Evolutionary conservation across 1,139 yeast species (phyloP), one percentile per base, ranked within the genome.

Genomic region (Sugiyamaella pinicola): DNA sequence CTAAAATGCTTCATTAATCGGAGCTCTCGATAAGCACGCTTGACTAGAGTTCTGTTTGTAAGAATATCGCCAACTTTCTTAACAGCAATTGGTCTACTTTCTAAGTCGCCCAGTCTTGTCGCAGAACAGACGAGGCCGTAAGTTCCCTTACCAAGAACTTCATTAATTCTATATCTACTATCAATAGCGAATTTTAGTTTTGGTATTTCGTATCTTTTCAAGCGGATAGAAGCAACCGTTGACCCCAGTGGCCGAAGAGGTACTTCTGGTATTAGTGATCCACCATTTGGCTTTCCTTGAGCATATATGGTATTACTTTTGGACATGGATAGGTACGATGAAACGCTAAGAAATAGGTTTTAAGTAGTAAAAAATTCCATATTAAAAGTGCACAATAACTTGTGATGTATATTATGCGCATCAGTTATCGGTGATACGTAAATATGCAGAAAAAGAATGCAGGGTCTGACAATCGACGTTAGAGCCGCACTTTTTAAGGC

Each of bases 71-170:
- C 88, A 61, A 93, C 91, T 53, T 73, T 87, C 67, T 91, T 91
- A 51, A 90, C 85, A 7, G 97, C 97, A 64, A 82, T 64, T 9
- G 58, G 56, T 4, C 63, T 53, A 31, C 61, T 47, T 15, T 55
- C 58, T 13, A 55, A 48, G 31, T 55, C 41, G 41, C 57, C 62
- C 38, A 74, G 66, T 62, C 85, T 91, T 15, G 78, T 64, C 0
- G 93, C 95, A 2, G 87, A 80, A 62, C 95, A 87, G 7, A 90
- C 98, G 0, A 85, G 82, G 1, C 98, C 97, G 66, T 89, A 90
- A 0, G 96, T 85, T 0, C 98, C 98, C 62, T 83, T 83, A 0
- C 97, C 97, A 44, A 90, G 74, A 0, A 84, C 74, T 44, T 75
- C 72, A 22, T 78, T 69, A 4, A 88, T 76, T 50, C 77, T 74